Evolutionary conservation across 192 early-diverging fungal species (phyloP), one percentile per base, ranked within the genome.

Genomic region (Rhizoclosmatium sp.): DNA sequence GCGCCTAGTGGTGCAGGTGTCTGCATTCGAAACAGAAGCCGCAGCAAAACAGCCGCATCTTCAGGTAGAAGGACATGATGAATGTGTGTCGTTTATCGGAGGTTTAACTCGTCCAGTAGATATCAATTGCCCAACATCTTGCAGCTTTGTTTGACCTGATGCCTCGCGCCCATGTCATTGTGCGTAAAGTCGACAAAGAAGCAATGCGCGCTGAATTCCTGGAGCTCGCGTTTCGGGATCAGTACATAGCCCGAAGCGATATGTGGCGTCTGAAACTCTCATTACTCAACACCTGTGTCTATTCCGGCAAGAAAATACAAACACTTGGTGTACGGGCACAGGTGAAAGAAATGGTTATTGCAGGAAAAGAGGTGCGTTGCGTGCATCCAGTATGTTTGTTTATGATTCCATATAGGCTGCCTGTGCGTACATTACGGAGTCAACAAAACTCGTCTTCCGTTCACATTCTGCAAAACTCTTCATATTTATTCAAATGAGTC

Each of bases 391-490:
- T 16, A n/a, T 42, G n/a, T 48, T 9, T 39, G 64, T 4, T 42
- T 41, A 31, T n/a, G 67, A 75, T 31, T 12, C 60, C 14, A 40
- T 14, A 65, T 82, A 95, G 89, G 89, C 92, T 1, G 80, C 87
- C 0, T 94, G 92, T 67, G 97, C 94, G 39, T 95, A 92, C 66
- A 89, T 99, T 40, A 93, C 88, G 16, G 88, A 86, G 39, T 86
- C 88, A 21, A 98, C 96, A 7, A 92, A 93, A 82, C 84, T 91
- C 41, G 95, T 98, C 12, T 98, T 96, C 70, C 89, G 97, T 14
- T 98, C 97, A 10, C 95, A 95, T 75, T 95, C 96, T 0, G 96
- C 95, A 10, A 95, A 97, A 72, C 95, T 93, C 65, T 97, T 95
- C 80, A 90, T 99, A 16, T 96, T 97, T 81, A 91, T 99, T 23